Evolutionary conservation across 169 alveolate species (phyloP), one percentile per base, ranked within the genome.

Genomic region (Eimeria acervulina): DNA sequence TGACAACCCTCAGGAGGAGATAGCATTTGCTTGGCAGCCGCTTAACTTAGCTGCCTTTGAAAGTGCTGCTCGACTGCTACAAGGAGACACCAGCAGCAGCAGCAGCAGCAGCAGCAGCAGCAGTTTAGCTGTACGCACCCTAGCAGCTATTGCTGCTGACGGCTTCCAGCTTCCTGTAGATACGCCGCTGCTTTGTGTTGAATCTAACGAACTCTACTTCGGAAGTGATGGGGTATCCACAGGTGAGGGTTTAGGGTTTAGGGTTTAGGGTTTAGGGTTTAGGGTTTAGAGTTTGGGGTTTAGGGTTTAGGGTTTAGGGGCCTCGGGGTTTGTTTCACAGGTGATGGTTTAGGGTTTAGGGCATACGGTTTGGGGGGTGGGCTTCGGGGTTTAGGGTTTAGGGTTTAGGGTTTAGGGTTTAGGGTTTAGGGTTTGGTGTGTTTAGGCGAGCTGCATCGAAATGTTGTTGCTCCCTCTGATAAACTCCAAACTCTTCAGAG

Each of bases 201-300:
- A 81, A 28, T 72, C 91, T 3, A 81, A 81, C n/a, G 91, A 81
- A 51, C 44, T 81, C 17, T 10, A 81, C 5, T 26, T 81, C 28
- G 91, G 31, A 5, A 13, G 19, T 1, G 31, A 81, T 36, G 91
- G 91, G 38, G n/a, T 51, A 17, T 23, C 91, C n/a, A 81, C 91
- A 7, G 91, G 91, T 81, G 42, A 44, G 91, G 91, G 72, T 81
- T 81, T 81, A 81, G 91, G 72, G 91, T 28, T 81, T 52, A 51
- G 72, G 91, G 72, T 47, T 52, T 81, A 47, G 74, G 91, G 91
- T 81, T 81, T 44, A 81, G 91, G 72, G 91, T 44, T 36, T 81
- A 47, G 42, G 70, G 90, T 47, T 47, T 80, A 80, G 63, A 59
- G 87, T 12, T 76, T 76, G 87, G 80, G 51, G 78, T 6, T 66